These are phyloP conservation scores for Brasilioporus rufonigricans DNA, from an alignment of 768 basidiomycete genomes.

Conservation along the genomic window DNA sequence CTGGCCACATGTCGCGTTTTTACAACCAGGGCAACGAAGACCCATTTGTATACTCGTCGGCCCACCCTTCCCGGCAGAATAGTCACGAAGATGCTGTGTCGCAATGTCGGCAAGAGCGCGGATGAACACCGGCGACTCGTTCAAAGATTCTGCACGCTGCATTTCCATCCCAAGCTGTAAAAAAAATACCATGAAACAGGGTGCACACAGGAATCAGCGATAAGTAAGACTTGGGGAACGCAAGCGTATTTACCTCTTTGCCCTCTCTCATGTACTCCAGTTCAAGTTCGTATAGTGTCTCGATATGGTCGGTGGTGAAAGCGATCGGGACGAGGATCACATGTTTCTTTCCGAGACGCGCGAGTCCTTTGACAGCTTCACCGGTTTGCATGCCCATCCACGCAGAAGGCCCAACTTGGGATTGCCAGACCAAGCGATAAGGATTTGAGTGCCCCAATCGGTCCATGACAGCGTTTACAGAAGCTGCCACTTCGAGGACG, in stretches of 20 bases:
- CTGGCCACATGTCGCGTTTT: constrained; percentile 79
- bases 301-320: constrained; percentile 98
- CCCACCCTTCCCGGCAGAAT: constrained; percentile 50
- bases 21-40: constrained; percentile 93
- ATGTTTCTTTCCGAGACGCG: constrained; percentile 71
- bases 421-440: constrained; percentile 96
- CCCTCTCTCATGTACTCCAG: constrained; percentile 92
- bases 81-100: constrained; percentile 70
- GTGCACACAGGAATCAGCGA: constrained; percentile 3
- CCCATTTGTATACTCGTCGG: constrained; percentile 76
- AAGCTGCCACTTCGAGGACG: constrained; percentile 89
- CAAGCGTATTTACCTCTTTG: constrained; percentile 61
- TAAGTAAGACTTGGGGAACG: neutral
- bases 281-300: constrained; percentile 96
- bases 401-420: constrained; percentile 92
- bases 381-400: constrained; percentile 99
- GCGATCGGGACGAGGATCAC: constrained; percentile 91
- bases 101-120: constrained; percentile 92
- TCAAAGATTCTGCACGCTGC: constrained; percentile 85
- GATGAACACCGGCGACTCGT: constrained; percentile 95
- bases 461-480: constrained; percentile 92
- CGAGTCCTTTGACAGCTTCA: constrained; percentile 86
- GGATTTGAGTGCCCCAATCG: constrained; percentile 77
- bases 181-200: constrained; percentile 2
- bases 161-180: constrained; percentile 86